Conservation (phyloP, 2,329 filamentous ascomycete genomes). For the Ilyonectria sp. region DNA sequence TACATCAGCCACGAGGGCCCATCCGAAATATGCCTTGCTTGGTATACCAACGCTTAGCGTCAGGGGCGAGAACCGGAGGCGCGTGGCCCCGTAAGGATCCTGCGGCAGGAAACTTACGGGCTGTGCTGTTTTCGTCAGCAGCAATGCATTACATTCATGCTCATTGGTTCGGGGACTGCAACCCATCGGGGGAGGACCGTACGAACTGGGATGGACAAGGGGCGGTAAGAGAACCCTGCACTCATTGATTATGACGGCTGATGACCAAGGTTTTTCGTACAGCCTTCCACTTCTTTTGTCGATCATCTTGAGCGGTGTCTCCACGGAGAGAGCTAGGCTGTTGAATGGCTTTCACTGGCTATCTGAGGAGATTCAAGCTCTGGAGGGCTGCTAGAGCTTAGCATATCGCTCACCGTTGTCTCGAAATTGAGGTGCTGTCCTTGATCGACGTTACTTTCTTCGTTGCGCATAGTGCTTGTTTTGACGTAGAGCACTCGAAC, state of each 20-base stretch:
- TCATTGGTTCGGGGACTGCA: background rate
- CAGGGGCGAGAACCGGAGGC: no score
- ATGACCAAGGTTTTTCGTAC: background rate
- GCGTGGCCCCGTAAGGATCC: no score
- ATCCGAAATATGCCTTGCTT: no score
- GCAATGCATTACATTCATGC: background rate
- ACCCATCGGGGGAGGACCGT: background rate
- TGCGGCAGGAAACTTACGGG: no score
- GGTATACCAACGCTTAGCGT: no score
- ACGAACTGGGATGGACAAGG: background rate
- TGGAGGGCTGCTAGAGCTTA: no score
- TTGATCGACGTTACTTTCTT: background rate
- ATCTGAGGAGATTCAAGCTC: background rate
- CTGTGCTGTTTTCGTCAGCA: background rate
- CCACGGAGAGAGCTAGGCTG: background rate
- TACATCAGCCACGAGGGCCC: no score
- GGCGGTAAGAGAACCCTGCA: background rate
- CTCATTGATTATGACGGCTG: background rate
- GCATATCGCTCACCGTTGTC: no score
- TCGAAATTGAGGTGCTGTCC: background rate
- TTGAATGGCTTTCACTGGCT: background rate
- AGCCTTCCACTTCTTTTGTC: background rate
- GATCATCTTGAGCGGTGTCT: background rate
- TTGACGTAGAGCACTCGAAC: background rate
- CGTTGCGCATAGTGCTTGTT: background rate